These are phyloP conservation scores for Lactifluus pinguis DNA, from an alignment of 768 basidiomycete genomes.

Conservation along the genomic window DNA sequence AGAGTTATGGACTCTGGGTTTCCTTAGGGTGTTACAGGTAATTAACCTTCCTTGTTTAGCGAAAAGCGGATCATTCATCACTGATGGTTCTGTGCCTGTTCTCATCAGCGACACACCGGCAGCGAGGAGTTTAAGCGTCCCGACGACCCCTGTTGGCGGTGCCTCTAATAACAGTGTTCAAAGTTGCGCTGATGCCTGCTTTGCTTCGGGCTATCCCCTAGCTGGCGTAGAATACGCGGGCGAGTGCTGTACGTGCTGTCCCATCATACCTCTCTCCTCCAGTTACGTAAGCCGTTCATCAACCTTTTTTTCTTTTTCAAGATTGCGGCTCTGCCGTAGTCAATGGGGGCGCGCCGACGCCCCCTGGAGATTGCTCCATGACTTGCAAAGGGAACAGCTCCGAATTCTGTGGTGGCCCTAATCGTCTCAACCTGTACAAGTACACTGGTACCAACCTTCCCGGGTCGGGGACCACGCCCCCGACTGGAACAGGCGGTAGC, in stretches of 20 bases:
- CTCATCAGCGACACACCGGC: constrained; percentile 27
- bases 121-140: constrained; percentile 28
- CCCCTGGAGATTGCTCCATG: constrained; percentile 56
- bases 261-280: neutral
- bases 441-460: constrained; percentile 46
- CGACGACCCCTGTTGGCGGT: constrained; percentile 25
- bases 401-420: constrained; percentile 68
- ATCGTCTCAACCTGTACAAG: constrained; percentile 58
- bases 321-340: constrained; percentile 42
- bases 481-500: constrained; percentile 29
- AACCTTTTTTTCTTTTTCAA: constrained; percentile 19
- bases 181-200: constrained; percentile 53
- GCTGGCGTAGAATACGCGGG: constrained; percentile 35
- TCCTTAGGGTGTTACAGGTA: constrained; percentile 73
- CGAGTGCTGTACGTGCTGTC: constrained; percentile 41
- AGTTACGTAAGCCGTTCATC: neutral
- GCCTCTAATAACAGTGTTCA: constrained; percentile 43
- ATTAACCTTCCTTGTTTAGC: neutral
- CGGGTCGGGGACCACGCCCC: constrained; percentile 3
- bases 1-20: constrained; percentile 52
- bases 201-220: constrained; percentile 37
- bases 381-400: constrained; percentile 50
- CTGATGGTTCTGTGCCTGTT: neutral
- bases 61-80: constrained; percentile 2
- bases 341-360: constrained; percentile 39